A percentile compares a stretch with the other conserved stretches of the same genome.
These are phyloP conservation scores for Paramecium biaurelia DNA, from an alignment of 73 alveolate genomes.

Conservation along the genomic window DNA sequence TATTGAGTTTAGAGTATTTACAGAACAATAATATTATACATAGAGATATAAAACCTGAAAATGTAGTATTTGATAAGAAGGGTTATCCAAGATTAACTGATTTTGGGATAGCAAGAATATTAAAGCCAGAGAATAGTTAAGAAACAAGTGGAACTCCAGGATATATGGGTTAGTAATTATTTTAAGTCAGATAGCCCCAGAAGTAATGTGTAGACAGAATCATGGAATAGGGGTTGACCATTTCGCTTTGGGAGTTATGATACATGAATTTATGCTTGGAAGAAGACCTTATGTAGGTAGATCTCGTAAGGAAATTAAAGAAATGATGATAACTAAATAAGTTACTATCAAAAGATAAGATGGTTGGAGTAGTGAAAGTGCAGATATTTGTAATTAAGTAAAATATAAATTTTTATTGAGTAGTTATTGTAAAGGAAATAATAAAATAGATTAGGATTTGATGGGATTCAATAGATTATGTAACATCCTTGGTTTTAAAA, in stretches of 20 bases:
- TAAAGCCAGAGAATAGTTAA: conserved; percentile 61
- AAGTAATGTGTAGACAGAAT: conserved; percentile 84
- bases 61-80: conserved; percentile 47
- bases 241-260: conserved; percentile 88
- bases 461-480: conserved; percentile 85
- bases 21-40: conserved; percentile 53
- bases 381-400: conserved; percentile 71
- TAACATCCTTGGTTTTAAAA: conserved; percentile 92
- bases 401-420: not conserved
- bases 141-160: conserved; percentile 76
- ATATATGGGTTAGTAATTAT: conserved; percentile 34
- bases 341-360: conserved; percentile 78
- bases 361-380: conserved; percentile 90
- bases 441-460: conserved; percentile 83
- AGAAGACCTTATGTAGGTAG: conserved; percentile 92
- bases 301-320: conserved; percentile 86
- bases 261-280: conserved; percentile 75
- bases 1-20: conserved; percentile 34
- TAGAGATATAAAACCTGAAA: conserved; percentile 56
- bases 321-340: conserved; percentile 73
- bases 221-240: conserved; percentile 84
- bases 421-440: conserved; percentile 78
- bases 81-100: conserved; percentile 72
- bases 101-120: conserved; percentile 67
- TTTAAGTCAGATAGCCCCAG: conserved; percentile 75